Evolutionary conservation across 192 early-diverging fungal species (phyloP).

Genomic region (Coemansia reversa): DNA sequence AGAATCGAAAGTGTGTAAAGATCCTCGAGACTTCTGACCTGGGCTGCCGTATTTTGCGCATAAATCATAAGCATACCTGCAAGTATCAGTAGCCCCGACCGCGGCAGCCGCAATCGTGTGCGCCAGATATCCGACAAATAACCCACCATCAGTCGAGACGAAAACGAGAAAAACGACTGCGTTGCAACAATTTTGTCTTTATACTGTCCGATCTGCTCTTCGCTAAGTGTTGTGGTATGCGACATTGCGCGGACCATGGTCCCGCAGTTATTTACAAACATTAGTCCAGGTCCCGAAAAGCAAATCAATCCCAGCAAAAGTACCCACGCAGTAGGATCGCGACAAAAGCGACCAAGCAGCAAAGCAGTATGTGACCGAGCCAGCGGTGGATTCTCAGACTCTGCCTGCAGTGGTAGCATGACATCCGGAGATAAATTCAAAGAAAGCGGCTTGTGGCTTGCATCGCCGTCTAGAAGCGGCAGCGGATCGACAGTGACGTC

Average conservation of each 20-base stretch:
- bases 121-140: slow-evolving; percentile 53
- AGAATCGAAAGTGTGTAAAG: slow-evolving; percentile 37
- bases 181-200: slow-evolving; percentile 52
- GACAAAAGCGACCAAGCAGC: slow-evolving; percentile 20
- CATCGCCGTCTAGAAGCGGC: too few species aligned
- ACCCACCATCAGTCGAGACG: slow-evolving; percentile 35
- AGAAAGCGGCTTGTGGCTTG: too few species aligned
- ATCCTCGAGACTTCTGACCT: slow-evolving; percentile 20
- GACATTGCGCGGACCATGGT: slow-evolving; percentile 52
- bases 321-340: slow-evolving; percentile 39
- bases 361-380: not conserved
- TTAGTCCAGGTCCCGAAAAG: slow-evolving; percentile 45
- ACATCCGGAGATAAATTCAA: too few species aligned
- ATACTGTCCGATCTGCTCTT: slow-evolving; percentile 42
- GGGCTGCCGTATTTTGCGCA: slow-evolving; percentile 33
- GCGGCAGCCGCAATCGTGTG: slow-evolving; percentile 40
- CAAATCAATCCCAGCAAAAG: slow-evolving; percentile 48
- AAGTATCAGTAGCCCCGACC: slow-evolving; percentile 32
- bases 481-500: too few species aligned
- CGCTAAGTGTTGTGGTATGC: slow-evolving; percentile 19
- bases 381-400: too few species aligned
- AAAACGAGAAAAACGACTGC: slow-evolving; percentile 54
- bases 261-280: slow-evolving; percentile 55
- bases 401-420: too few species aligned
- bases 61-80: slow-evolving; percentile 42